These are phyloP conservation scores for Sideroxylon spinosum DNA, from an alignment of 179 eudicot genomes.

Conservation along the genomic window DNA sequence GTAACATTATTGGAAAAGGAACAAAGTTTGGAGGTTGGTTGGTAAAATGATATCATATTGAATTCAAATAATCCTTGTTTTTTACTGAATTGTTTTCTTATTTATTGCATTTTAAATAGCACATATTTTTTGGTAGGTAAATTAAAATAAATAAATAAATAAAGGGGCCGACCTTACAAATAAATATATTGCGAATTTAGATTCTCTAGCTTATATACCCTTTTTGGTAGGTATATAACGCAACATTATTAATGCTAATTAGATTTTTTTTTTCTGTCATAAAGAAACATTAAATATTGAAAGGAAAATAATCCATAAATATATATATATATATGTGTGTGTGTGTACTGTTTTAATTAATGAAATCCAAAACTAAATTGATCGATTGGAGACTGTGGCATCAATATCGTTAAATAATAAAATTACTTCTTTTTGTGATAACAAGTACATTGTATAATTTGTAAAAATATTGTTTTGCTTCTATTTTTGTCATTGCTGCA, in stretches of 20 bases:
- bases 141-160: neutral
- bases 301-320: neutral
- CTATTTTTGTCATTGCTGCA: too few species aligned
- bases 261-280: neutral
- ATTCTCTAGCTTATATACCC: neutral
- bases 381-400: neutral
- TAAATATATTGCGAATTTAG: neutral
- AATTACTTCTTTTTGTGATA: neutral
- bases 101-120: too few species aligned
- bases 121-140: neutral
- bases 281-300: neutral
- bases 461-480: neutral
- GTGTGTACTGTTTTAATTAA: neutral
- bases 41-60: too few species aligned
- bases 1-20: too few species aligned
- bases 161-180: neutral
- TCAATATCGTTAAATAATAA: neutral
- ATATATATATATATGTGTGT: too few species aligned
- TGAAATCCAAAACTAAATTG: neutral
- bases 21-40: too few species aligned
- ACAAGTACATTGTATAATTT: neutral
- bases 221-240: neutral
- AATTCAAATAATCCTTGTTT: too few species aligned
- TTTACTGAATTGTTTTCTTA: neutral
- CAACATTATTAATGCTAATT: neutral